Percentiles rank a stretch among this genome's conserved stretches.
phyloP scores from a whole-genome alignment of 169 alveolate genomes.

The Plasmodium blacklocki region DNA sequence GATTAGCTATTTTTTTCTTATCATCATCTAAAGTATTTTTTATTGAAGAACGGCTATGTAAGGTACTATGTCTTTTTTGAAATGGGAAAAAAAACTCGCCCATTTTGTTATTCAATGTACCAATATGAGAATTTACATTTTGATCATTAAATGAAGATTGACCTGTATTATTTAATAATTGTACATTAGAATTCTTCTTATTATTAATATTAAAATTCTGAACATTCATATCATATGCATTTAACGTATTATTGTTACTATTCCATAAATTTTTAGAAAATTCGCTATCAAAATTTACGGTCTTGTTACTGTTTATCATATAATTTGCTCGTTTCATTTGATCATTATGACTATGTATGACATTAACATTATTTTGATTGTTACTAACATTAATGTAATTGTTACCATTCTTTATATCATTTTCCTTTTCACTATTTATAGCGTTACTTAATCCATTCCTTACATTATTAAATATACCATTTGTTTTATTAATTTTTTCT shows the following conservation, averaged over 20 bases:
- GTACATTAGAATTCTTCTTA: slow-evolving; percentile 6
- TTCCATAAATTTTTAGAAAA: neutral
- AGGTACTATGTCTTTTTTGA: slow-evolving; percentile 47
- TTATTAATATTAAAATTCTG: neutral
- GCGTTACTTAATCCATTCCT: neutral
- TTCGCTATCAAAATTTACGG: neutral
- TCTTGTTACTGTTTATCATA: neutral
- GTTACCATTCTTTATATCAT: neutral
- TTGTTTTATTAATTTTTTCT: neutral
- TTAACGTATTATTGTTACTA: slow-evolving; percentile 24
- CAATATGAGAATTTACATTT: slow-evolving; percentile 25
- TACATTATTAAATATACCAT: neutral
- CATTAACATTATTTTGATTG: neutral
- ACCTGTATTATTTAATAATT: slow-evolving; percentile 1
- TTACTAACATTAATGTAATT: neutral
- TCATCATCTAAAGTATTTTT: slow-evolving; percentile 16
- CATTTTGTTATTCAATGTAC: neutral
- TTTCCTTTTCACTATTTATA: neutral
- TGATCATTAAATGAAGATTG: slow-evolving; percentile 2
- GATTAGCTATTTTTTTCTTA: slow-evolving; percentile 14
- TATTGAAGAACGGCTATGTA: slow-evolving; percentile 17
- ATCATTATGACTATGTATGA: neutral
- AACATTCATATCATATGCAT: slow-evolving; percentile 30
- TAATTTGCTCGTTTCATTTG: neutral
- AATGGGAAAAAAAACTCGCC: slow-evolving; percentile 32